Percentiles rank a stretch among this genome's conserved stretches.
Conservation (phyloP, 352 stramenopile species). For the Globisporangium orthogonon region DNA sequence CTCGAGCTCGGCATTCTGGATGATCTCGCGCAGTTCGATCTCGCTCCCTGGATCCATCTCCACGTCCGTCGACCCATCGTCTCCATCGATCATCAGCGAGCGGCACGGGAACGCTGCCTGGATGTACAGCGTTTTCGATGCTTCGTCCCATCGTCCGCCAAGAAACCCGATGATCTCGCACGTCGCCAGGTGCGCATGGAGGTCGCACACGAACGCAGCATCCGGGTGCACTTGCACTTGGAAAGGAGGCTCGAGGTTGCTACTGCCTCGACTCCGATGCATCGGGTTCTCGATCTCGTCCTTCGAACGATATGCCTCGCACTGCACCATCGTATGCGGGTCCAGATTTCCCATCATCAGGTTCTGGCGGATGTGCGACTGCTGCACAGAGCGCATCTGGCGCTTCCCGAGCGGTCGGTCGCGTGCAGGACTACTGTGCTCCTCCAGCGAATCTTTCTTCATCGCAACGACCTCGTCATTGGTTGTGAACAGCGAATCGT, state of each 20-base stretch:
- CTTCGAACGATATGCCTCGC: slow-evolving; percentile 44
- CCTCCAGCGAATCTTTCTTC: not conserved
- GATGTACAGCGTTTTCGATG: slow-evolving; percentile 84
- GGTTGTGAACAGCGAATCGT: slow-evolving; percentile 55
- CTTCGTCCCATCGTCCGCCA: slow-evolving; percentile 84
- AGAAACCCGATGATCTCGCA: slow-evolving; percentile 95
- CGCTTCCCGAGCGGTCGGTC: slow-evolving; percentile 39
- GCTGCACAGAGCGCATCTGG: slow-evolving; percentile 60
- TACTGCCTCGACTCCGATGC: slow-evolving; percentile 34
- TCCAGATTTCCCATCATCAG: slow-evolving; percentile 67
- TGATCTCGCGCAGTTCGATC: slow-evolving; percentile 88
- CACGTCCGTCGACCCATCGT: slow-evolving; percentile 91
- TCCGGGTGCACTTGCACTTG: slow-evolving; percentile 86
- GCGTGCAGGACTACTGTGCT: not conserved
- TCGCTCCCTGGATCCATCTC: slow-evolving; percentile 93
- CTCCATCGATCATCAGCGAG: slow-evolving; percentile 81
- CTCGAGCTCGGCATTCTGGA: slow-evolving; percentile 82
- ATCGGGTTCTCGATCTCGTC: slow-evolving; percentile 26
- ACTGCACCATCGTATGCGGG: slow-evolving; percentile 86
- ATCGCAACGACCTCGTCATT: not conserved
- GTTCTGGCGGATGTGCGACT: slow-evolving; percentile 76
- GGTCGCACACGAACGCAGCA: slow-evolving; percentile 86
- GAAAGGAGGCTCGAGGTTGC: slow-evolving; percentile 73
- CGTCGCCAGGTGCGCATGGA: slow-evolving; percentile 90
- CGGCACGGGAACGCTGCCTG: slow-evolving; percentile 92